Evolutionary conservation across 768 basidiomycete genomes (phyloP).

Genomic region (Rickenella mellea): DNA sequence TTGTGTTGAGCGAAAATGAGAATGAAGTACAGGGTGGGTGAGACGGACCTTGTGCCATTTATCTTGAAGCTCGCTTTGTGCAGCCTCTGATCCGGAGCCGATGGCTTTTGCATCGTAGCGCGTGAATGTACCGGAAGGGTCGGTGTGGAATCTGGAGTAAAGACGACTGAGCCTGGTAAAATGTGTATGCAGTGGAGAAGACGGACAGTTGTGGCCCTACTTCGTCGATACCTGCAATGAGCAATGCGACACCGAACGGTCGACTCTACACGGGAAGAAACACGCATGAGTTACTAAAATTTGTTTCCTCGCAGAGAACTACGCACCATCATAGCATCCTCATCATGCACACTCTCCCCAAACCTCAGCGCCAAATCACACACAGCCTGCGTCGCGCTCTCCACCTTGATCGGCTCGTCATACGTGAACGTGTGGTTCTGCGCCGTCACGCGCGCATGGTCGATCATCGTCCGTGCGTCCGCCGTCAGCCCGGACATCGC

Average conservation of each 20-base stretch:
- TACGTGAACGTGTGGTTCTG: conserved; percentile 96
- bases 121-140: conserved; percentile 96
- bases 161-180: background rate
- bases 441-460: conserved; percentile 94
- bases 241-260: conserved; percentile 93
- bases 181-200: background rate
- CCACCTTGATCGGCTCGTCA: conserved; percentile 93
- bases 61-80: conserved; percentile 93
- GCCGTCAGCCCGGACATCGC: conserved; percentile 98
- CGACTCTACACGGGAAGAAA: conserved; percentile 44
- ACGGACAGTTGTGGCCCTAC: conserved; percentile 89
- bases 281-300: background rate
- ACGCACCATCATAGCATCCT: conserved; percentile 90
- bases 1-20: background rate
- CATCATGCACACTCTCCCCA: conserved; percentile 98
- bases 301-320: background rate
- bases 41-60: conserved; percentile 83
- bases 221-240: conserved; percentile 97
- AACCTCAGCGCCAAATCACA: conserved; percentile 95
- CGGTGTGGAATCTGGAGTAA: conserved; percentile 86
- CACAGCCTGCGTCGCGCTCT: conserved; percentile 96
- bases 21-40: background rate
- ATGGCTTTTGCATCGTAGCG: conserved; percentile 98
- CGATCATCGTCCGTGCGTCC: conserved; percentile 98
- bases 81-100: conserved; percentile 95